Base-by-base conservation (phyloP, 441 rosid genomes). In the Arabidopsis lyrata region DNA sequence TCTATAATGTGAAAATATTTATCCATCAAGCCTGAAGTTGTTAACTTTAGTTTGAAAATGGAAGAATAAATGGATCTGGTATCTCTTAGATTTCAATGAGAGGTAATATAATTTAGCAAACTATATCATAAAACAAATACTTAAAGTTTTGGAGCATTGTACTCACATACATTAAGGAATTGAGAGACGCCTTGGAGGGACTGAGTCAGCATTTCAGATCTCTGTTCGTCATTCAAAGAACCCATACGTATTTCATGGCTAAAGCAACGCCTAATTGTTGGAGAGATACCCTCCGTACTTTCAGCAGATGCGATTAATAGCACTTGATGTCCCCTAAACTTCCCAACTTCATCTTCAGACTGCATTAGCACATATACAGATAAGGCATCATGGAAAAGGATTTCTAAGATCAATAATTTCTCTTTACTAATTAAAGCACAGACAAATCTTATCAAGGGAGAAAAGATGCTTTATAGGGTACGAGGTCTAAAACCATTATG, bases 211-310 rank as follows among this genome's bases (percentile, higher is more conserved):
- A 95, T 85, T 78, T 86, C 86, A 57, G 77, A 83, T 80, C 99
- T 87, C 81, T 92, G 95, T 62, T 95, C 95, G 82, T 89, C 99
- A 67, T 88, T 84, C 63, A 90, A 80, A 75, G 95, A 84, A 63
- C 86, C 88, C 95, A 95, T 88, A 54, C 86, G 85, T 80, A 95
- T 81, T 82, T 95, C 99, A 74, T 95, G 98, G 86, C 98, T 92
- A 82, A 95, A 92, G 88, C 99, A 95, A 79, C 98, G 96, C 75
- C 98, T 82, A 68, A 95, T 84, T 66, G 86, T 77, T 69, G 95
- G 89, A 53, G 96, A 90, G 64, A 95, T 83, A 62, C 98, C 98
- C 82, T 92, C 99, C 68, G 93, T 78, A 73, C 84, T 86, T 70
- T 95, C 97, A 71, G 95, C 88, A 72, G 95, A 85, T 49, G 93